Evolutionary conservation across 1,139 yeast species (phyloP).

Genomic region (Blastobotrys malaysiensis): DNA sequence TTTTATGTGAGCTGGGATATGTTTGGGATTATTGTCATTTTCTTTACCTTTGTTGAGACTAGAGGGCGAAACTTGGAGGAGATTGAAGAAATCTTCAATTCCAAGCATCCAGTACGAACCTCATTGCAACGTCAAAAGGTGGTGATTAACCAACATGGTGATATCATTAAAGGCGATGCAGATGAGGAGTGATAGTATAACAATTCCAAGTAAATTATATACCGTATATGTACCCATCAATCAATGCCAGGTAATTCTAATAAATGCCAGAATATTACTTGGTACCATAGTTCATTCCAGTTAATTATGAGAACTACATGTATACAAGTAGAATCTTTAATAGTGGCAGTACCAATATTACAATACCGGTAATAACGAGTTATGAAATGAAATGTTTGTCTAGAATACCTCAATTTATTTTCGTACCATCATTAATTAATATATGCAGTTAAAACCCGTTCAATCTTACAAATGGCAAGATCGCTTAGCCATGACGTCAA

Average conservation of each 20-base stretch:
- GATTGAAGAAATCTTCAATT: slow-evolving; percentile 39
- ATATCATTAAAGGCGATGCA: not conserved
- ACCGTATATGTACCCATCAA: not conserved
- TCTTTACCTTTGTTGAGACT: slow-evolving; percentile 42
- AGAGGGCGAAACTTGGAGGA: slow-evolving; percentile 43
- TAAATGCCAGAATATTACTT: no score
- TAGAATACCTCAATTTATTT: not conserved
- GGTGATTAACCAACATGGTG: not conserved
- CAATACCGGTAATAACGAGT: no score
- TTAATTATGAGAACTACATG: no score
- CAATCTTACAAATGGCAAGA: slow-evolving; percentile 27
- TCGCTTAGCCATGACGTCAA: slow-evolving; percentile 36
- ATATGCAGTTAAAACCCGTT: not conserved
- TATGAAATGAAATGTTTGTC: no score
- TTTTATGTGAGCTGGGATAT: slow-evolving; percentile 34
- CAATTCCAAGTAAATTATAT: no score
- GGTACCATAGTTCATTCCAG: no score
- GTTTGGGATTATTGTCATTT: slow-evolving; percentile 26
- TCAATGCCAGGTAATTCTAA: no score
- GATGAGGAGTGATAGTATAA: not conserved
- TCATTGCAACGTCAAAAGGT: not conserved
- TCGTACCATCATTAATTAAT: not conserved
- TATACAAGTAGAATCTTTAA: no score
- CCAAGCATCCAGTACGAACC: slow-evolving; percentile 20
- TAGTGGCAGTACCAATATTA: no score